Base-by-base conservation (phyloP, 1,284 basidiomycete species). In the Trichosporon coremiiforme region DNA sequence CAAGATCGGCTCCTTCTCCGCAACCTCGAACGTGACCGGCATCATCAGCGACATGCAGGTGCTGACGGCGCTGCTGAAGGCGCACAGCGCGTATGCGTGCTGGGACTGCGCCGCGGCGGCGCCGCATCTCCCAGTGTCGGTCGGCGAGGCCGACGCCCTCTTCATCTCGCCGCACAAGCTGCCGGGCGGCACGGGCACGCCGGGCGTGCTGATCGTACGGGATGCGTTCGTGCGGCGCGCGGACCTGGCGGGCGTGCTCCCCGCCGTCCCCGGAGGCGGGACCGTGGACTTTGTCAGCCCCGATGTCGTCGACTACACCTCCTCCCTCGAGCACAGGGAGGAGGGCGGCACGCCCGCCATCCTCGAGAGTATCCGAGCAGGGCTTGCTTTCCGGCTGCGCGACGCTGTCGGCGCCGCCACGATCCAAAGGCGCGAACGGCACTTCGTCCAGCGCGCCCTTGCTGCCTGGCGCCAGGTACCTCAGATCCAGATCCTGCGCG, bases 131-230 rank as follows among this genome's bases (percentile, higher is more conserved):
- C 36, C 15, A 13, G 38, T 67, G 8, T 10, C 22, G 15, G 41
- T 71, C 29, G 67, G 67, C n/a, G 17, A 64, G 31, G 63, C 41
- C 29, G 70, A 71, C 50, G 70, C 67, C 12, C 33, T 71, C 4
- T 71, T 71, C 65, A 12, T 71, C 38, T 71, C 70, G 15, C 67
- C 70, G 2, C 70, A 71, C 70, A 71, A 71, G 63, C 69, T 67
- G n/a, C 55, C 38, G 1, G 70, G 70, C 5, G 70, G 70, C 0
- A 50, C 63, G 0, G 67, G 68, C 9, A 67, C 67, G 2, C 68
- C 70, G 2, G 70, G 70, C n/a, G 57, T 71, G 35, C 66, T 71
- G n/a, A 62, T 71, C 0, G 67, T 53, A 0, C 65, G 66, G 22
- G 47, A 53, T 15, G n/a, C 47, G 6, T 22, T 53, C 8, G 47